Evolutionary conservation across 441 rosid species (phyloP), one percentile per base, ranked within the genome.

Genomic region (Gossypium aridum): DNA sequence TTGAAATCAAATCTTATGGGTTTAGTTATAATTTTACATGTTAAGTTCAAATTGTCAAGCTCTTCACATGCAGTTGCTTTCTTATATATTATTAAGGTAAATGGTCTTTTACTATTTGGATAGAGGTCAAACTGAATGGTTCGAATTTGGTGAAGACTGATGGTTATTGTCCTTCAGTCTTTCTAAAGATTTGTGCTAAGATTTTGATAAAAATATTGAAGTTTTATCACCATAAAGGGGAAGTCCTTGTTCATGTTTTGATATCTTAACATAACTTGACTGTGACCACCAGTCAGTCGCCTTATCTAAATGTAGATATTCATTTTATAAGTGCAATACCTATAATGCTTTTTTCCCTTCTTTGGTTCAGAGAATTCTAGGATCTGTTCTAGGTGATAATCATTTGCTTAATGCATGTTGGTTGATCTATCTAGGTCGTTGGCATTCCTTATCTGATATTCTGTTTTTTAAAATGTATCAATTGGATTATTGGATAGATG

Each of bases 1-100:
- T 71, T 76, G 64, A 82, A 75, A 22, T 71, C 60, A 82, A 73
- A 22, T 71, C 51, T 76, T 61, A 10, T 56, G 7, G 31, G 10
- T 76, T 13, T 8, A 64, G 39, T 66, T 53, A 70, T 23, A 14
- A 25, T 25, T 39, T 14, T 51, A 49, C 28, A 3, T 39, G 13
- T 39, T 10, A 47, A 25, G 54, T 56, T 28, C 39, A 45, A 10
- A 59, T 22, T 39, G 23, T 31, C 26, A 39, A n/a, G 65, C 13
- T 59, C 66, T 75, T 67, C 16, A 3, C 43, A 39, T 51, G 47
- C 75, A 31, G 57, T 60, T 71, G 66, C 61, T 63, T 57, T 67
- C 76, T 66, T 45, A 65, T 49, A 49, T 25, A 31, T 66, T 34
- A 71, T 79, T 39, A 62, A 72, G 81, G 73, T 61, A 65, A 74